Conservation (phyloP, 495 filamentous ascomycete species). For the Penicillium mononematosum region DNA sequence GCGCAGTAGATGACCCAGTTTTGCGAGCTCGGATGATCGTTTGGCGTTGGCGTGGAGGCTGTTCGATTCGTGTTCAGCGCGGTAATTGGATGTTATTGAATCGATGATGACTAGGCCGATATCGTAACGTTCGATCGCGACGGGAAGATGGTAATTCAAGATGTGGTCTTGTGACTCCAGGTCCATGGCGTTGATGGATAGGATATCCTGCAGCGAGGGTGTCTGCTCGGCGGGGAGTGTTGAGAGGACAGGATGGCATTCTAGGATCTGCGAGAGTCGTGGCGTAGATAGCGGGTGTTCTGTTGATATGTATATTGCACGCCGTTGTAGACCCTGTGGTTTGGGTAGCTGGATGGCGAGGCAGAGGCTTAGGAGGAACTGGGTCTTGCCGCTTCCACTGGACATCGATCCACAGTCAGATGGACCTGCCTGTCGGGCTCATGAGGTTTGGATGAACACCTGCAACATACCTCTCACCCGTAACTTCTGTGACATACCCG, state of each 20-base stretch:
- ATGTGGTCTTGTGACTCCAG: constrained; percentile 96
- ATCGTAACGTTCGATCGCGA: constrained; percentile 70
- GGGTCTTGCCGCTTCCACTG: constrained; percentile 92
- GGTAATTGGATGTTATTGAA: constrained; percentile 90
- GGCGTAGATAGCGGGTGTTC: constrained; percentile 79
- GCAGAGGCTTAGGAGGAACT: constrained; percentile 84
- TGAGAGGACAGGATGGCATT: constrained; percentile 61
- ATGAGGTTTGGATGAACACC: not conserved
- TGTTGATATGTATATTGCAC: constrained; percentile 91
- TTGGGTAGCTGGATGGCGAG: constrained; percentile 77
- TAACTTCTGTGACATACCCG: constrained; percentile 83
- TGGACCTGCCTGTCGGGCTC: not conserved
- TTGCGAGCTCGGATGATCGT: constrained; percentile 67
- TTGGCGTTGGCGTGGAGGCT: constrained; percentile 37
- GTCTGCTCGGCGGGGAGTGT: constrained; percentile 43
- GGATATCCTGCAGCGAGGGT: constrained; percentile 67
- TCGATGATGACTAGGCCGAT: constrained; percentile 84
- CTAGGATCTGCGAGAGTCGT: constrained; percentile 74
- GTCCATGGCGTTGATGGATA: constrained; percentile 82
- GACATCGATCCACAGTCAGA: constrained; percentile 21
- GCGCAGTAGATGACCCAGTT: constrained; percentile 72
- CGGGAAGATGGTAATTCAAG: constrained; percentile 82
- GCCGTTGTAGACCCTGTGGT: constrained; percentile 64
- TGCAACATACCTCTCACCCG: constrained; percentile 72
- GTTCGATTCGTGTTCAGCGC: constrained; percentile 67